These are phyloP conservation scores for Pseudogymnoascus verrucosus DNA, from an alignment of 2,329 filamentous ascomycete species.

Conservation along the genomic window DNA sequence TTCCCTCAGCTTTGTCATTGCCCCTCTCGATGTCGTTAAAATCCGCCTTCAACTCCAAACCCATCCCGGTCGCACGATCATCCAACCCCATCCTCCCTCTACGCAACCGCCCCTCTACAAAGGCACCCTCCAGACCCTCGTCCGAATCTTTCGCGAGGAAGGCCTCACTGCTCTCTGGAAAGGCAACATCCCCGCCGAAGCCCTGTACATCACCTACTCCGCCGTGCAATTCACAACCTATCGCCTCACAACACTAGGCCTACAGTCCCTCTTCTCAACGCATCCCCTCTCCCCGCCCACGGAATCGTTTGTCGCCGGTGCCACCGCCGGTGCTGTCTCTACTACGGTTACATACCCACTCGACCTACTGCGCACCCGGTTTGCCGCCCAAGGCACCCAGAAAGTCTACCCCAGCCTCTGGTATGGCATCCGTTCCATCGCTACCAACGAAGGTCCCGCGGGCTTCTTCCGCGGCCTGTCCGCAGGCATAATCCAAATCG, in stretches of 20 bases:
- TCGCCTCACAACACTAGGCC: constrained; percentile 60
- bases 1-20: constrained; percentile 68
- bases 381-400: constrained; percentile 84
- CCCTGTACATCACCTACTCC: constrained; percentile 88
- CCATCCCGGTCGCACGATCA: constrained; percentile 50
- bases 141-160: constrained; percentile 69
- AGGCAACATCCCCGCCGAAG: constrained; percentile 90
- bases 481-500: constrained; percentile 77
- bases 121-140: constrained; percentile 68
- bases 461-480: constrained; percentile 86
- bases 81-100: constrained; percentile 56
- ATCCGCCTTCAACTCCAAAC: constrained; percentile 93
- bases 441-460: constrained; percentile 59
- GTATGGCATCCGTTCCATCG: constrained; percentile 64
- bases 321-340: constrained; percentile 70
- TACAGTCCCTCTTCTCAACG: constrained; percentile 37
- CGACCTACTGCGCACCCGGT: constrained; percentile 85
- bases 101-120: constrained; percentile 53
- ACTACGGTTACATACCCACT: constrained; percentile 85
- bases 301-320: constrained; percentile 78
- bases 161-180: constrained; percentile 89
- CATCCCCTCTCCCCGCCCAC: constrained; percentile 52
- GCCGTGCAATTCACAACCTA: constrained; percentile 87
- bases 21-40: constrained; percentile 94
- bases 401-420: constrained; percentile 69